phyloP scores from a whole-genome alignment of 306 rosid genomes.

The Dalbergia oliveri region DNA sequence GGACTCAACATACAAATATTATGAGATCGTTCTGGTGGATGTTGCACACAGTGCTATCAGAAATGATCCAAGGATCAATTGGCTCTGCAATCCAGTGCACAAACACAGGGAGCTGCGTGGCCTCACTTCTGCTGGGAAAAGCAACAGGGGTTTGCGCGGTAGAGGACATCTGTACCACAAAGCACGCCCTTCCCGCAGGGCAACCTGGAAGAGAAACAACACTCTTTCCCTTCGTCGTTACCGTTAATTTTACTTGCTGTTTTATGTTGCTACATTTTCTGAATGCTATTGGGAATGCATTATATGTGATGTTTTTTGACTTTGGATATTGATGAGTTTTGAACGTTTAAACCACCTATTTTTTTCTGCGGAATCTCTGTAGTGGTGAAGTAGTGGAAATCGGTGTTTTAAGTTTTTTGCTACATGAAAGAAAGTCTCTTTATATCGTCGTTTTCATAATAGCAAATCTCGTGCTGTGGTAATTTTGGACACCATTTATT shows the following conservation, averaged over 20 bases:
- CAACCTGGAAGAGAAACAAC: constrained; percentile 93
- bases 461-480: constrained; percentile 1
- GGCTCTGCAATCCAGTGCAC: constrained; percentile 83
- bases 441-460: not conserved
- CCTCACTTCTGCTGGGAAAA: constrained; percentile 84
- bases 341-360: not conserved
- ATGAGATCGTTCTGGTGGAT: constrained; percentile 75
- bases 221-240: constrained; percentile 83
- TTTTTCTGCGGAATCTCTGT: not conserved
- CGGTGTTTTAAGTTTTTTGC: not conserved
- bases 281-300: constrained; percentile 20
- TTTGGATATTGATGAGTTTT: constrained; percentile 31
- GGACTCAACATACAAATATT: constrained; percentile 90
- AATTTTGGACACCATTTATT: not conserved
- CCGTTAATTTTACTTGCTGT: constrained; percentile 53
- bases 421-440: not conserved
- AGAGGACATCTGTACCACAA: constrained; percentile 79
- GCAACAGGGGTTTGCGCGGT: constrained; percentile 80
- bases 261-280: not conserved
- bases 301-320: not conserved
- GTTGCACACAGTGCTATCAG: constrained; percentile 78
- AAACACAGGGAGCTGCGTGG: constrained; percentile 90
- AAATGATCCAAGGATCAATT: constrained; percentile 87
- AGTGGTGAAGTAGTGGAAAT: not conserved
- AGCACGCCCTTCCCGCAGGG: constrained; percentile 82